Evolutionary conservation across 768 basidiomycete species (phyloP).

Genomic region (Trametes punicea): DNA sequence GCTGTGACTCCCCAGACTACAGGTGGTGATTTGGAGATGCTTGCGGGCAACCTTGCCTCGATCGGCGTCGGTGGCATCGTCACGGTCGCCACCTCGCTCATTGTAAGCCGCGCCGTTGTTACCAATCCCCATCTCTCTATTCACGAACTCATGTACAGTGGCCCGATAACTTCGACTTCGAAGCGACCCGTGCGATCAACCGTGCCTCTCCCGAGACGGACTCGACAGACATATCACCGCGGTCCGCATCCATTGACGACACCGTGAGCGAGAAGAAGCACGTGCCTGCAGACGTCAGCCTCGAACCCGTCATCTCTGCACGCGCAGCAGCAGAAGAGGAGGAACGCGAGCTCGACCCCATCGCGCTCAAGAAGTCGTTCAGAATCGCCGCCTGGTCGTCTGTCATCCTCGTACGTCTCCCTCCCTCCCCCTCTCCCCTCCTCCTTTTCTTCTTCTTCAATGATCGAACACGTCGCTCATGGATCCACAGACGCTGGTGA

Average conservation of each 20-base stretch:
- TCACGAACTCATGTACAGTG: slow-evolving; percentile 39
- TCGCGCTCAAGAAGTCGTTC: slow-evolving; percentile 68
- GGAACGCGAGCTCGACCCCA: slow-evolving; percentile 63
- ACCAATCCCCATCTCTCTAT: background rate
- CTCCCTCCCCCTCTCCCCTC: background rate
- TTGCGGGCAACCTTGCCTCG: slow-evolving; percentile 86
- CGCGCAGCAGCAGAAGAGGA: slow-evolving; percentile 31
- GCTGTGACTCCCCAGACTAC: slow-evolving; percentile 19
- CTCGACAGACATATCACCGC: background rate
- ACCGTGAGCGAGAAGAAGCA: slow-evolving; percentile 39
- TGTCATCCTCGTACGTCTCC: slow-evolving; percentile 50
- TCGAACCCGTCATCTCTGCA: slow-evolving; percentile 35
- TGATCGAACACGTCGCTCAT: background rate
- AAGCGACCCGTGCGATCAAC: slow-evolving; percentile 77
- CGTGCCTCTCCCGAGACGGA: slow-evolving; percentile 26
- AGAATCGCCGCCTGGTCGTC: slow-evolving; percentile 77
- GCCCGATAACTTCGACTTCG: slow-evolving; percentile 84
- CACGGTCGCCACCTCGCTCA: slow-evolving; percentile 56
- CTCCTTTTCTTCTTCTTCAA: background rate
- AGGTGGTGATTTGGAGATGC: slow-evolving; percentile 61
- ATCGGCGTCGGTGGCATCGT: slow-evolving; percentile 81
- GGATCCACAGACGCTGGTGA: slow-evolving; percentile 46
- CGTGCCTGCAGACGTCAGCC: slow-evolving; percentile 19
- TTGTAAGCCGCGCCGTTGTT: slow-evolving; percentile 41
- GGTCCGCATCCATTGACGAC: slow-evolving; percentile 28